Base-by-base conservation (phyloP, 306 rosid species). In the Sesbania bispinosa region DNA sequence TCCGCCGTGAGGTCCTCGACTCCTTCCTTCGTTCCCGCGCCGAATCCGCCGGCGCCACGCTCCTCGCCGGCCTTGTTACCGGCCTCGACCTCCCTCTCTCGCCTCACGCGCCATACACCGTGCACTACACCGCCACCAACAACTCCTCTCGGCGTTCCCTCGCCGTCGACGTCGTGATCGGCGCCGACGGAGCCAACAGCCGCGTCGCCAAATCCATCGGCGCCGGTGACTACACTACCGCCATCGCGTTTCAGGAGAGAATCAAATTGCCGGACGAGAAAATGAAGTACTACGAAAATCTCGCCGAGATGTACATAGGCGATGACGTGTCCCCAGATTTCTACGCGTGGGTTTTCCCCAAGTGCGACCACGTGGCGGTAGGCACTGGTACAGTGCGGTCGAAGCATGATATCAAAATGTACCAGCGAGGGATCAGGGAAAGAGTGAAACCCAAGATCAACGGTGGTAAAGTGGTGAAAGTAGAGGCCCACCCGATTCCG, bases 291-390 rank as follows among this genome's bases (percentile, higher is more conserved):
- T 93, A 90, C 48, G 71, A 82, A 59, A 75, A 93, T 73, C 87
- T 88, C 41, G 98, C 97, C 16, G 97, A 90, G 82, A 87, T 90
- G 93, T 93, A 90, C 70, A 69, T 93, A 0, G 97, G 98, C 0
- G 55, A 69, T 51, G 98, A 93, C 77, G 96, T 90, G 8, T 93
- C 97, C n/a, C 97, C 98, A 3, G 98, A 93, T 57, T 93, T 88
- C 61, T 93, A 93, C 81, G 97, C 76, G 10, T 93, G 98, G 98
- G 98, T 93, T 0, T 93, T 93, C 23, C 98, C 97, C 1, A 93
- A 90, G 14, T 87, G 97, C 2, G 96, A 93, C 83, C 98, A 93
- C 81, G 97, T 93, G 89, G 98, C 97, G 11, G 98, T 93, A 63
- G 97, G 98, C 2, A 93, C 97, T 0, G 98, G 97, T 14, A 93